A percentile compares a stretch with the other conserved stretches of the same genome.
Conservation (phyloP, 148 eudicot species). For the Chenopodium suecicum region DNA sequence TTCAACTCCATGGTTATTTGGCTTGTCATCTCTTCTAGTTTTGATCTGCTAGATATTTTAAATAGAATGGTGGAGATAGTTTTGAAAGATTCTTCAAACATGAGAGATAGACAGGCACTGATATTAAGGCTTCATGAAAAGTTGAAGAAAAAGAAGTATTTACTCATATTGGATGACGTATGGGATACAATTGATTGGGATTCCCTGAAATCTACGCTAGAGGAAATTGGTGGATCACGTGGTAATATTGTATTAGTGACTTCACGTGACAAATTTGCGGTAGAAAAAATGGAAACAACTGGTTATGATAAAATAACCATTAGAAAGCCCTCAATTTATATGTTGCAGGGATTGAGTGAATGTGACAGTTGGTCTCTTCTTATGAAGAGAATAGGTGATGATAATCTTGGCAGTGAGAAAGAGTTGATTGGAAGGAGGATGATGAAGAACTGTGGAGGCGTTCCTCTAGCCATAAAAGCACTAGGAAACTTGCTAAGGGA, state of each 20-base stretch:
- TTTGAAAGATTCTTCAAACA: not conserved
- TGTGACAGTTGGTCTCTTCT: not conserved
- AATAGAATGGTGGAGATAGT: conserved; percentile 8
- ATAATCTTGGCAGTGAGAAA: not conserved
- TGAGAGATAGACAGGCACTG: not conserved
- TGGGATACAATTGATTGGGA: conserved; percentile 20
- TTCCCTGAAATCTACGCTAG: not conserved
- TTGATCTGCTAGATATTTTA: not conserved
- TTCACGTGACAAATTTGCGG: conserved; percentile 12
- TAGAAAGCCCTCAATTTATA: not conserved
- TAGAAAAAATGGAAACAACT: conserved; percentile 7
- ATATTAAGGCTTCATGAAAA: not conserved
- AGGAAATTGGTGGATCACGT: conserved; percentile 14
- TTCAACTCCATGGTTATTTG: conserved; percentile 4
- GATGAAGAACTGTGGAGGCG: conserved; percentile 16
- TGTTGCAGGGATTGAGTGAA: not conserved
- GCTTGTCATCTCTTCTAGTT: conserved; percentile 5
- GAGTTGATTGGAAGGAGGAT: conserved; percentile 1
- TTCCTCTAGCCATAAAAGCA: conserved; percentile 21
- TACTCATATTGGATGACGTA: conserved; percentile 22
- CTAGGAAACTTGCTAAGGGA: conserved; percentile 17
- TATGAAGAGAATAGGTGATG: not conserved
- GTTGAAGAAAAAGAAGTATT: conserved; percentile 12
- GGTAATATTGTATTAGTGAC: conserved; percentile 8
- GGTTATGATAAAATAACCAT: not conserved